Base-by-base conservation (phyloP, 441 rosid species). In the Cnidoscolus chayamansa region DNA sequence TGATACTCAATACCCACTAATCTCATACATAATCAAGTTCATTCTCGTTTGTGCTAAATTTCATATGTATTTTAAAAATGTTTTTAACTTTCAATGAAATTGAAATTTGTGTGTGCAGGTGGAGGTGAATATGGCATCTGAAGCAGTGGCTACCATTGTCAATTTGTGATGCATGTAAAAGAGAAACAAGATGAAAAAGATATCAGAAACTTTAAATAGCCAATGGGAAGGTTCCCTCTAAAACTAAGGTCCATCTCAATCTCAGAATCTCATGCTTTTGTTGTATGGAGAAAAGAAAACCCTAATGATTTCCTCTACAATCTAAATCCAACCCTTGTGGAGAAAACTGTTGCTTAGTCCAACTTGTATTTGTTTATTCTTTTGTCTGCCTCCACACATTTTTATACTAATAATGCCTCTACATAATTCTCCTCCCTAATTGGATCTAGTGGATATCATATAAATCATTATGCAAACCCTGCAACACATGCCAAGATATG, bases 311-410 rank as follows among this genome's bases (percentile, higher is more conserved):
- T 45, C 64, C 64, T 56, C 56, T 1, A 10, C 63, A 40, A 35
- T 35, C 12, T 4, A 71, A 37, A 19, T 1, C 25, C 58, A 7
- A 6, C 7, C 57, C n/a, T 63, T 16, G 63, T 53, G 68, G 68
- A 7, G 61, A 56, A 11, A 12, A 35, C 69, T 72, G 55, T 63
- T 40, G 63, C 63, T 20, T 40, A 9, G 68, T 53, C 68, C 43
- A 65, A 43, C 55, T 45, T 19, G 2, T 15, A 37, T 11, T 13
- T 32, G 4, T 9, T 62, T 40, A 40, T 40, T 40, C 65, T 15
- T 35, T n/a, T 61, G 25, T 55, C 31, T 55, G 30, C 31, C 30
- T 55, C 59, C 59, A 55, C 59, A 55, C 59, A 19, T 55, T n/a
- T 55, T 55, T 5, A 40, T 40, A 40, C 45, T 40, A 6, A 40